These are phyloP conservation scores for Paraleonurus japonicus DNA, from an alignment of 257 asterid species.

Conservation along the genomic window DNA sequence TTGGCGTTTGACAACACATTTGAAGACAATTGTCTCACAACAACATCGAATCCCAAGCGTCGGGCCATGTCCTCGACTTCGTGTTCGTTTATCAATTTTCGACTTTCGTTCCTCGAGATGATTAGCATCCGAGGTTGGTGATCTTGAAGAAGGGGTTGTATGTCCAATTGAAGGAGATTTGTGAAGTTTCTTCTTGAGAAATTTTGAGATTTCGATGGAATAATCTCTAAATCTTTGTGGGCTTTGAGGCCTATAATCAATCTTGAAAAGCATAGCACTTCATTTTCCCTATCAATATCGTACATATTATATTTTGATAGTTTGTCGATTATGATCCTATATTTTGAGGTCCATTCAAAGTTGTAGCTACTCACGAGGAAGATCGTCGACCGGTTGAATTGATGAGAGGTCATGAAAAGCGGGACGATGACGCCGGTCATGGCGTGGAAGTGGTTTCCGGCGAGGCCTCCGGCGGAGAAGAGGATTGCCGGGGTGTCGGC, in stretches of 20 bases:
- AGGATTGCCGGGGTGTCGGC: constrained; percentile 42
- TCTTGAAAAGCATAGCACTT: constrained; percentile 46
- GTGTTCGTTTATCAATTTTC: constrained; percentile 35
- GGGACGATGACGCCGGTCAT: constrained; percentile 57
- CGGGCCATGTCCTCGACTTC: constrained; percentile 34
- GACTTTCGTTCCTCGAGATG: constrained; percentile 37
- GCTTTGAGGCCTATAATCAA: constrained; percentile 50
- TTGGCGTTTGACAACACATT: constrained; percentile 26
- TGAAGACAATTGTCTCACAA: constrained; percentile 16
- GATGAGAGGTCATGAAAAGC: constrained; percentile 41
- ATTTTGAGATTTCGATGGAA: constrained; percentile 18
- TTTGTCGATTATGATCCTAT: constrained; percentile 24
- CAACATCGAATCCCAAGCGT: constrained; percentile 46
- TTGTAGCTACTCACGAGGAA: constrained; percentile 37
- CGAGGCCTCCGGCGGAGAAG: constrained; percentile 52
- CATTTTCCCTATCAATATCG: constrained; percentile 37
- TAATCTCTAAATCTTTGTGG: constrained; percentile 33
- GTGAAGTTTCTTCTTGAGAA: constrained; percentile 43
- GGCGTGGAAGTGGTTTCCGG: constrained; percentile 58
- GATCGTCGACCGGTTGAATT: constrained; percentile 36
- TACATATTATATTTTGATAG: constrained; percentile 38
- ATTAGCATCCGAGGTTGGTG: constrained; percentile 45
- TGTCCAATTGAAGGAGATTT: constrained; percentile 30
- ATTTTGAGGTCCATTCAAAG: constrained; percentile 38
- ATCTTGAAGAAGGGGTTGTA: not conserved